Percentiles rank a stretch among this genome's conserved stretches.
phyloP scores from a whole-genome alignment of 768 basidiomycete species.

The Mycena galopus region DNA sequence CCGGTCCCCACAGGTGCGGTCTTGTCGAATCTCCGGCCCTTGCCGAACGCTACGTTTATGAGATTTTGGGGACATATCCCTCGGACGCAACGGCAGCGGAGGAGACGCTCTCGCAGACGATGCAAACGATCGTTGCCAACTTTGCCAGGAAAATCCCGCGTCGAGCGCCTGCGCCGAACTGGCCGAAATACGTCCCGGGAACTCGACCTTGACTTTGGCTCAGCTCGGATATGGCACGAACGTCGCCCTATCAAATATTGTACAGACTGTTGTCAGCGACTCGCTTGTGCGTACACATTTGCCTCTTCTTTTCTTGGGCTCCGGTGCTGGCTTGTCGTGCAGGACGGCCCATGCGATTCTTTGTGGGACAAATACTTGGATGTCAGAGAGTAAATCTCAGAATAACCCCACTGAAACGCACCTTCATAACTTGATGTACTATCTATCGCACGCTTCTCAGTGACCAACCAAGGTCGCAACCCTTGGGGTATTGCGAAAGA shows the following conservation, averaged over 20 bases:
- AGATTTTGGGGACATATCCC: slow-evolving; percentile 43
- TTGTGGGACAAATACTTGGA: slow-evolving; percentile 22
- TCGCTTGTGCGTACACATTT: slow-evolving; percentile 14
- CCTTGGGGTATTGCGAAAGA: too few species aligned
- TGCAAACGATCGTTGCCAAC: slow-evolving; percentile 36
- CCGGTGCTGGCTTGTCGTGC: not conserved
- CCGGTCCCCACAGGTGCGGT: slow-evolving; percentile 18
- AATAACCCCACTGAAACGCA: not conserved
- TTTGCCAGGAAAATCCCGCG: slow-evolving; percentile 37
- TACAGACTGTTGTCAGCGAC: slow-evolving; percentile 30
- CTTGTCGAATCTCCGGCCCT: slow-evolving; percentile 39
- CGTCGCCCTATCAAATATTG: slow-evolving; percentile 34
- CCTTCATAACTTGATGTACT: not conserved
- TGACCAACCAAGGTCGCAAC: too few species aligned
- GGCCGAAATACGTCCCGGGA: slow-evolving; percentile 34
- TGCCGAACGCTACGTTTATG: slow-evolving; percentile 40
- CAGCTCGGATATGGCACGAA: slow-evolving; percentile 38
- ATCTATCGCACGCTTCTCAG: too few species aligned
- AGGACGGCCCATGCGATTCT: slow-evolving; percentile 9
- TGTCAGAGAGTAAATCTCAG: not conserved
- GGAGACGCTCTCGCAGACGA: slow-evolving; percentile 38
- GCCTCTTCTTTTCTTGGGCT: not conserved
- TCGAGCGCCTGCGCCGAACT: slow-evolving; percentile 35
- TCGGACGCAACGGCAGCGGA: slow-evolving; percentile 39
- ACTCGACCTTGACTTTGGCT: slow-evolving; percentile 36